These are phyloP conservation scores for Ophiostoma sp. DNA, from an alignment of 2,329 filamentous ascomycete genomes.

Conservation along the genomic window DNA sequence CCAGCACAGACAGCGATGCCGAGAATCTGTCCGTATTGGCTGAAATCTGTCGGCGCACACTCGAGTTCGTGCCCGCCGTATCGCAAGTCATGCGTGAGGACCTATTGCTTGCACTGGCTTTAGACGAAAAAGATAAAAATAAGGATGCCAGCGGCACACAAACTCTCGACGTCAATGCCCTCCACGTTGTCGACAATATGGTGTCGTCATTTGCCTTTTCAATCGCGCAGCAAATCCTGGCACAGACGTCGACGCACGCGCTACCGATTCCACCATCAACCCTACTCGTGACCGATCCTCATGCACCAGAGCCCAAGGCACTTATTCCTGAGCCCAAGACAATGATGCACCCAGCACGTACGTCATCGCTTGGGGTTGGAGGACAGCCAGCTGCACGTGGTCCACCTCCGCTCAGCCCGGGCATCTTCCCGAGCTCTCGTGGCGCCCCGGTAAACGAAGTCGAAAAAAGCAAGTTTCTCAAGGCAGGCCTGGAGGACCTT, in stretches of 20 bases:
- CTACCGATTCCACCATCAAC: conserved; percentile 61
- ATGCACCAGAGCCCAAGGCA: conserved; percentile 54
- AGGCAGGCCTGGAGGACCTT: conserved; percentile 69
- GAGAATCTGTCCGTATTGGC: conserved; percentile 78
- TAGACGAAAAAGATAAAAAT: conserved; percentile 30
- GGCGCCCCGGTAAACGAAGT: conserved; percentile 40
- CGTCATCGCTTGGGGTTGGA: conserved; percentile 48
- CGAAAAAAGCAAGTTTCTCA: conserved; percentile 47
- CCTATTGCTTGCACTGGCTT: conserved; percentile 54
- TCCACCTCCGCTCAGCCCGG: conserved; percentile 42
- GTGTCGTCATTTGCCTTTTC: conserved; percentile 75
- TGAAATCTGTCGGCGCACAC: conserved; percentile 75
- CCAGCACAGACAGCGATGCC: conserved; percentile 44
- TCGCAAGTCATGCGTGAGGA: conserved; percentile 77
- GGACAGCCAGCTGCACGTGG: conserved; percentile 39
- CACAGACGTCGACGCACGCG: conserved; percentile 65
- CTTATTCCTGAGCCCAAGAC: conserved; percentile 64
- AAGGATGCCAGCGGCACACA: not conserved
- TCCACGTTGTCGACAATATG: conserved; percentile 63
- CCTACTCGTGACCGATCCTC: conserved; percentile 37
- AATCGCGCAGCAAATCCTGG: conserved; percentile 68
- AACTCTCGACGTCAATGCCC: conserved; percentile 33
- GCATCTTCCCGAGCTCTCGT: conserved; percentile 46
- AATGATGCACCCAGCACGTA: conserved; percentile 63
- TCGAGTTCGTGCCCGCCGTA: conserved; percentile 77